Conservation (phyloP, 352 stramenopile species). For the Pythium periplocum region DNA sequence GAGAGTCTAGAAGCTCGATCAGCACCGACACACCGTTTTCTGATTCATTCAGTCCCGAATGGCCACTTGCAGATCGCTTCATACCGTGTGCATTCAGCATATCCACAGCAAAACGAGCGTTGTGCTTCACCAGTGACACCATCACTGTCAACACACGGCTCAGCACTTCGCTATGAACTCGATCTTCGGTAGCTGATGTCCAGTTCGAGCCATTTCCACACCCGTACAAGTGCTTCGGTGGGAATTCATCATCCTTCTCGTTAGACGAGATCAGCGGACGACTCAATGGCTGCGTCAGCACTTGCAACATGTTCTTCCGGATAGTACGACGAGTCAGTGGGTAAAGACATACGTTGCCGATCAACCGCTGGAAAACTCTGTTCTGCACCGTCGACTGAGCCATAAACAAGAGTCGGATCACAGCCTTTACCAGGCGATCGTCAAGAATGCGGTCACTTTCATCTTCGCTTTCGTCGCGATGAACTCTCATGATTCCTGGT, state of each 20-base stretch:
- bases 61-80: constrained; percentile 25
- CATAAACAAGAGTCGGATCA: constrained; percentile 79
- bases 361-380: constrained; percentile 69
- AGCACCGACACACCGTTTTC: constrained; percentile 61
- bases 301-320: constrained; percentile 51
- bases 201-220: constrained; percentile 23
- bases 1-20: constrained; percentile 85
- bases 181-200: constrained; percentile 16
- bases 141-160: constrained; percentile 87
- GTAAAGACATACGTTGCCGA: constrained; percentile 80
- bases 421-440: constrained; percentile 51
- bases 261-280: constrained; percentile 29
- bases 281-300: constrained; percentile 51
- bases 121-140: constrained; percentile 88
- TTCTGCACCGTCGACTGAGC: constrained; percentile 77
- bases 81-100: constrained; percentile 73
- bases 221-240: constrained; percentile 50
- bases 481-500: constrained; percentile 61
- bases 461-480: constrained; percentile 66
- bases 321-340: constrained; percentile 60
- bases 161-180: constrained; percentile 82
- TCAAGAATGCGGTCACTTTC: constrained; percentile 58
- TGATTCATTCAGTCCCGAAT: neutral
- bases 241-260: constrained; percentile 46
- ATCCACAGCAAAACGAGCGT: constrained; percentile 85